Evolutionary conservation across 768 basidiomycete genomes (phyloP), one percentile per base, ranked within the genome.

Genomic region (Lactarius deliciosus): DNA sequence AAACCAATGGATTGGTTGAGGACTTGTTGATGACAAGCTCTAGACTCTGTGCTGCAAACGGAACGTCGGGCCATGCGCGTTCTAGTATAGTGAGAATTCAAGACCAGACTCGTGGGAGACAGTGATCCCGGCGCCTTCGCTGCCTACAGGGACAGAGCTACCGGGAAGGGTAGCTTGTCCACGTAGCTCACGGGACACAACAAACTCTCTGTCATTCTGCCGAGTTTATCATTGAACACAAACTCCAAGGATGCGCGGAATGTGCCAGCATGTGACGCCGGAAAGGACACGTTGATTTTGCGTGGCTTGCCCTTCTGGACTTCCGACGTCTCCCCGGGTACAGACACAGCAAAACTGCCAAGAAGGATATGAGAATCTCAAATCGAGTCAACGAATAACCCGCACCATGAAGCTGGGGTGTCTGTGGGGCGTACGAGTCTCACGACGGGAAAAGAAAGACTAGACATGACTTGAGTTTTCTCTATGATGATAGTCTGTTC

Each of bases 71-170:
- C 16, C 13, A 28, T 20, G 61, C 1, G n/a, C 47, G 34, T 53
- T 53, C 55, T 50, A 38, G 20, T 18, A n/a, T n/a, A n/a, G n/a
- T n/a, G 30, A 32, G 50, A 70, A 68, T 40, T 68, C 60, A 54
- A 70, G 41, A 30, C 69, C 69, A 10, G 32, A 61, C 41, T 68
- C 60, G 43, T 64, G 60, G 1, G 63, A 70, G 55, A 70, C 63
- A 4, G 13, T 54, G 41, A 69, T 41, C 25, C 65, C 61, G 28
- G 47, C 47, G 50, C 38, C 60, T 38, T 63, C 65, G 8, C 32
- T 22, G 20, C 11, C 66, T 3, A 5, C 22, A 18, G 34, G 15
- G 2, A 40, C 28, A 4, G 20, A 38, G 40, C 3, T 16, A 25
- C 30, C 18, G n/a, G 57, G 57, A 20, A 59, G 36, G 41, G 50